Base-by-base conservation (phyloP, 2,329 filamentous ascomycete species). In the Sordariomycetes sp. region DNA sequence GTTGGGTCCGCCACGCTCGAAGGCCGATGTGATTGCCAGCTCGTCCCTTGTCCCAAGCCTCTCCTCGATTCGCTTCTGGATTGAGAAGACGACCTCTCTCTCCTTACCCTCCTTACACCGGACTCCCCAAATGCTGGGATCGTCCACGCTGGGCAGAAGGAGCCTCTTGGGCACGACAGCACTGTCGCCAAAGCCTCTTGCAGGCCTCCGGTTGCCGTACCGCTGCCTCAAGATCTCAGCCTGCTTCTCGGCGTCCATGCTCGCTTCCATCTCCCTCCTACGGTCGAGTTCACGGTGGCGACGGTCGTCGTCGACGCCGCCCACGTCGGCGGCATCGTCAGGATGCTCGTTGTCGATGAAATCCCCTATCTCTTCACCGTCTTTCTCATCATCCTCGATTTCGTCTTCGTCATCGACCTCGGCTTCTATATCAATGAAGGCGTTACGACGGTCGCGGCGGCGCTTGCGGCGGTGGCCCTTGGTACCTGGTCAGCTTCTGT, bases 391-490 rank as follows among this genome's bases (percentile, higher is more conserved):
- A 43, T 94, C 86, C 41, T 85, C 84, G 45, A 75, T 81, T 45
- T 86, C 84, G 47, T 94, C 87, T 48, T 94, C 87, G 43, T 94
- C 92, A 52, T 96, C 92, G 46, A 98, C 92, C 63, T 95, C 92
- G 56, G 92, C 92, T 69, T 98, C 92, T 51, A 90, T 86, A 77
- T 98, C 92, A 63, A 98, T 79, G 75, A 95, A 95, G 50, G 82
- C 80, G 47, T 86, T 85, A 42, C 86, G 77, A 43, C 74, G 73
- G 44, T 83, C 78, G 55, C 76, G 77, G 56, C 79, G 81, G 38
- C 88, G 83, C 60, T 96, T 96, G 48, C 82, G 75, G 37, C 85
- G 84, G 51, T 86, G 72, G 38, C 69, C 64, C 72, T 76, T 38
- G 41, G 46, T 37, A 48, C 46, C 34, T 16, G 15, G 19, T 15